These are phyloP conservation scores for Elsinoe necatrix DNA, from an alignment of 2,329 filamentous ascomycete species.

Conservation along the genomic window DNA sequence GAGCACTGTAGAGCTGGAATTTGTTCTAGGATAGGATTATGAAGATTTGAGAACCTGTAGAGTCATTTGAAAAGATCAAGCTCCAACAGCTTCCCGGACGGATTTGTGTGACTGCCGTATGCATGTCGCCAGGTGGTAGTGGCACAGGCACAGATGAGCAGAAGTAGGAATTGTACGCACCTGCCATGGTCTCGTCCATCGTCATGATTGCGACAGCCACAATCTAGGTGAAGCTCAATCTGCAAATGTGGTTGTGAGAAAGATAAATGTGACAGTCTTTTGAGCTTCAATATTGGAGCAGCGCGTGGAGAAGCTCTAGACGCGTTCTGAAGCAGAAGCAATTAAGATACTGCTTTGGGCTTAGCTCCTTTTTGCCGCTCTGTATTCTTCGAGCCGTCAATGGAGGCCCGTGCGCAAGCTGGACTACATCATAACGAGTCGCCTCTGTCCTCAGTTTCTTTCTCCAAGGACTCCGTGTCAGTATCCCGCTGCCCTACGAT, in stretches of 20 bases:
- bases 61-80: no score
- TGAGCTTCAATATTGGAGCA: neutral
- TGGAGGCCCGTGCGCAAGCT: constrained; percentile 7
- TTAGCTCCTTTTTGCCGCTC: neutral
- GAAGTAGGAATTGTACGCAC: neutral
- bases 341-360: neutral
- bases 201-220: neutral
- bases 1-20: neutral
- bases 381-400: neutral
- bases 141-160: neutral
- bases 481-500: constrained; percentile 22
- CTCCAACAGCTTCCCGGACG: neutral
- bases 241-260: neutral
- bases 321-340: neutral
- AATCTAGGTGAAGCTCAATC: neutral
- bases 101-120: neutral
- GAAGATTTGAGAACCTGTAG: no score
- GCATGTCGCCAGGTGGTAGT: neutral
- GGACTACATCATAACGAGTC: constrained; percentile 1
- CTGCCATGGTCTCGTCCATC: constrained; percentile 11
- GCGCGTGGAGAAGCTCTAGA: constrained; percentile 3
- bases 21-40: neutral
- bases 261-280: neutral
- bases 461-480: constrained; percentile 33
- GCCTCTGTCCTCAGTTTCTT: constrained; percentile 20